Percentiles rank a stretch among this genome's conserved stretches.
Conservation (phyloP, 768 basidiomycete species). For the Lactifluus piperatus region DNA sequence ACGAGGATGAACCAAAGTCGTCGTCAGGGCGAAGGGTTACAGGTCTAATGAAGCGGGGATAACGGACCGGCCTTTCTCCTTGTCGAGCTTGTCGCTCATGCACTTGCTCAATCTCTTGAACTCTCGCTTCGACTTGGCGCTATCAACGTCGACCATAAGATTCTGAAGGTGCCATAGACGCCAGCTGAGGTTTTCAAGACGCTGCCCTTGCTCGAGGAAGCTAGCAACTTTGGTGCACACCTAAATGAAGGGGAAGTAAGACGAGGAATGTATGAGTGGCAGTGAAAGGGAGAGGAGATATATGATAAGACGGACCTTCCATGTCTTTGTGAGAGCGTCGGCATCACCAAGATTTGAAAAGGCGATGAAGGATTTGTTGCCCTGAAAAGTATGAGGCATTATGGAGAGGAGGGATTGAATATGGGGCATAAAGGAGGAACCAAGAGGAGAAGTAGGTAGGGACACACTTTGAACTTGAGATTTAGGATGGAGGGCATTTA, state of each 20-base stretch:
- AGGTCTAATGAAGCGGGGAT: neutral
- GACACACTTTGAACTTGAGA: conserved; percentile 72
- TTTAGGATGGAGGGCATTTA: conserved; percentile 76
- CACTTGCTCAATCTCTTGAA: conserved; percentile 82
- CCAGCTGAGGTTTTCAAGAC: conserved; percentile 89
- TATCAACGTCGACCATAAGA: conserved; percentile 86
- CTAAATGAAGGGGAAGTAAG: conserved; percentile 29
- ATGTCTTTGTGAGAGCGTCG: conserved; percentile 81
- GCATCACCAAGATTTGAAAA: conserved; percentile 83
- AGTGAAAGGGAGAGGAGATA: conserved; percentile 5
- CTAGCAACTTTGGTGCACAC: conserved; percentile 87
- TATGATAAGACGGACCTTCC: conserved; percentile 53
- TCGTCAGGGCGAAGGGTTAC: conserved; percentile 15
- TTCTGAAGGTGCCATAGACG: conserved; percentile 89
- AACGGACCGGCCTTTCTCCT: conserved; percentile 82
- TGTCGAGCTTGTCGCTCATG: conserved; percentile 90
- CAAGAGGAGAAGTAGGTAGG: conserved; percentile 2
- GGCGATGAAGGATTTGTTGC: conserved; percentile 92
- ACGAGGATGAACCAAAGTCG: conserved; percentile 34
- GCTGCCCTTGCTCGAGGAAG: conserved; percentile 84
- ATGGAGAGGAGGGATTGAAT: conserved; percentile 20
- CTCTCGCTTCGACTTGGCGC: conserved; percentile 80
- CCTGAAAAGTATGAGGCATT: conserved; percentile 33
- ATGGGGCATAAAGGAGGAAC: neutral
- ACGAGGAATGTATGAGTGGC: neutral